Conservation (phyloP, 805 yeast genomes). For the Millerago galiae region DNA sequence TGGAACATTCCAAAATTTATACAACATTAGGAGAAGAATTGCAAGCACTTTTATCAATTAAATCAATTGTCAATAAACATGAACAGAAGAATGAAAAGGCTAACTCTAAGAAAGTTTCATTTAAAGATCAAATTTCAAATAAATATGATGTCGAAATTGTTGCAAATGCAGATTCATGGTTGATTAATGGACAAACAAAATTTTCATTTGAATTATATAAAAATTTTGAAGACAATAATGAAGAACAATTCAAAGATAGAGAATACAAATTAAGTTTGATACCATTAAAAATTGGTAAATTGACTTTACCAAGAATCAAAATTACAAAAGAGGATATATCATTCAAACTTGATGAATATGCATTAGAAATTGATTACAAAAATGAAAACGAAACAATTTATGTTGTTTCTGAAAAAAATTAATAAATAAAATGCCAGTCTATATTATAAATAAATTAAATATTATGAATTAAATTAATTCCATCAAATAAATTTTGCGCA, state of each 20-base stretch:
- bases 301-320: constrained; percentile 58
- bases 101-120: constrained; percentile 17
- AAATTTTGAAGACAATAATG: constrained; percentile 13
- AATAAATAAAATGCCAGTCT: neutral
- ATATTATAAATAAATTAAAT: neutral
- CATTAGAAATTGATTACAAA: constrained; percentile 55
- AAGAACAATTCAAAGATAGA: constrained; percentile 12
- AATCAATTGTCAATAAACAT: constrained; percentile 28
- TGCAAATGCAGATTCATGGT: constrained; percentile 65
- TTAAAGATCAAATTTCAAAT: constrained; percentile 18
- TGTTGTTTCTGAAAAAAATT: constrained; percentile 53
- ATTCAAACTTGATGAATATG: constrained; percentile 26
- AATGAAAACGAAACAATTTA: constrained; percentile 65
- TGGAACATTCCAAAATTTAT: constrained; percentile 35
- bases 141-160: constrained; percentile 41
- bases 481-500: constrained; percentile 48
- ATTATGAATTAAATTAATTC: constrained; percentile 8
- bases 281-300: constrained; percentile 72
- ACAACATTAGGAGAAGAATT: constrained; percentile 58
- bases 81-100: neutral
- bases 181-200: constrained; percentile 64
- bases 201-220: constrained; percentile 38
- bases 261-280: constrained; percentile 41
- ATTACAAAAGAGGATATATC: constrained; percentile 29
- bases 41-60: constrained; percentile 30